A percentile compares a stretch with the other conserved stretches of the same genome.
phyloP scores from a whole-genome alignment of 352 stramenopile genomes.

The Globisporangium recalcitrans region DNA sequence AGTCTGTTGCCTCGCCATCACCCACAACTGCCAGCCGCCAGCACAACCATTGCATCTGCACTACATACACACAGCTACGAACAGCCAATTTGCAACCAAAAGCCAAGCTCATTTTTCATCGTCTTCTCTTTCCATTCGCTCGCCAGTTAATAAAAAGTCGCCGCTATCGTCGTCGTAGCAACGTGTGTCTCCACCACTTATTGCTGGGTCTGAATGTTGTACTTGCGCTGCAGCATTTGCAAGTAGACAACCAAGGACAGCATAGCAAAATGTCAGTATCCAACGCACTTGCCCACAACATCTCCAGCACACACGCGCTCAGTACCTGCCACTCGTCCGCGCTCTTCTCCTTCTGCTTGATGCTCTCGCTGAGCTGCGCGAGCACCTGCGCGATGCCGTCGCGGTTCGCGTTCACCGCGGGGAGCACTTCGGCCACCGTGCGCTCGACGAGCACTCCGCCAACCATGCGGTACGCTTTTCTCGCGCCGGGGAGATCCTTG shows the following conservation, averaged over 20 bases:
- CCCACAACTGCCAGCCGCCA: too few species aligned
- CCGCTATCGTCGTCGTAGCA: neutral
- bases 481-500: conserved; percentile 50
- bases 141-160: conserved; percentile 2
- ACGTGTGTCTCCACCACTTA: conserved; percentile 21
- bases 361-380: conserved; percentile 63
- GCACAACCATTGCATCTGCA: neutral
- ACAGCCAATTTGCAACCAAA: neutral
- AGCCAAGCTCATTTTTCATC: neutral
- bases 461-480: conserved; percentile 94
- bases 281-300: neutral
- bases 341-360: conserved; percentile 80
- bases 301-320: neutral
- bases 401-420: conserved; percentile 83
- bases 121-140: conserved; percentile 11
- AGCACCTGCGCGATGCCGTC: conserved; percentile 78
- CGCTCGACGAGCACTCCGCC: conserved; percentile 95
- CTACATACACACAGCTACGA: neutral
- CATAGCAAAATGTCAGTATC: neutral
- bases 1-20: too few species aligned
- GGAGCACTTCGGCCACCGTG: conserved; percentile 93
- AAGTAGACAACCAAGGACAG: neutral
- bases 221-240: conserved; percentile 46
- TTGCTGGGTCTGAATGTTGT: conserved; percentile 83
- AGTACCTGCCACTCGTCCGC: conserved; percentile 83